A percentile compares a stretch with the other conserved stretches of the same genome.
These are phyloP conservation scores for Monascus purpureus DNA, from an alignment of 495 filamentous ascomycete species.

Conservation along the genomic window DNA sequence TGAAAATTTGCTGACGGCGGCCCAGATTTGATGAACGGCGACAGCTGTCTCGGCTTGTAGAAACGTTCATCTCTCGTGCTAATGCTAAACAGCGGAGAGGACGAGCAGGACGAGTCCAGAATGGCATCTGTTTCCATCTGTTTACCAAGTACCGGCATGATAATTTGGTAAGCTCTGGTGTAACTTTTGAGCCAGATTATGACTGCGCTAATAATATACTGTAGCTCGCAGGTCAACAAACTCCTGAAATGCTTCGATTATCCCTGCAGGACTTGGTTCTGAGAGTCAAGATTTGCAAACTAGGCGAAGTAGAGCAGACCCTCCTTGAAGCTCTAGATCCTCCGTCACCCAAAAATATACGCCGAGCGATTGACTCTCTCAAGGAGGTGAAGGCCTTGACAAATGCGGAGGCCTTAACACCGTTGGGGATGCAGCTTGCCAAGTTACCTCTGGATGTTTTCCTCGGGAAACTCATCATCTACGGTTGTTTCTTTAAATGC, in stretches of 20 bases:
- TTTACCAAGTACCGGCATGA: slow-evolving; percentile 85
- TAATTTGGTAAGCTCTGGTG: slow-evolving; percentile 21
- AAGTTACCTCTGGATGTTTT: slow-evolving; percentile 86
- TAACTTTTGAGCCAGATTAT: background rate
- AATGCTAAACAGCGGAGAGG: slow-evolving; percentile 92
- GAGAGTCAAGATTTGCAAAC: slow-evolving; percentile 92
- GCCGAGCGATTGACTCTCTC: slow-evolving; percentile 77
- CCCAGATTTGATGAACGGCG: slow-evolving; percentile 70
- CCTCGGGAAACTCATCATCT: slow-evolving; percentile 80
- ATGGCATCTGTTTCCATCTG: slow-evolving; percentile 87
- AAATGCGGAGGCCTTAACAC: slow-evolving; percentile 63
- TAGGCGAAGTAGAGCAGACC: slow-evolving; percentile 82
- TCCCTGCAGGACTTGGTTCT: slow-evolving; percentile 89
- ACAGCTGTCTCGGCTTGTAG: slow-evolving; percentile 77
- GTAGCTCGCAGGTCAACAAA: slow-evolving; percentile 78
- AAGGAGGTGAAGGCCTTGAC: slow-evolving; percentile 89
- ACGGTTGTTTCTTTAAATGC: slow-evolving; percentile 73
- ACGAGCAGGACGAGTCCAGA: slow-evolving; percentile 88
- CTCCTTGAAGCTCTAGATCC: slow-evolving; percentile 83
- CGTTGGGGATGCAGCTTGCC: slow-evolving; percentile 72
- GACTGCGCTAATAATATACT: slow-evolving; percentile 1
- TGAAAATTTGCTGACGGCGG: slow-evolving; percentile 1
- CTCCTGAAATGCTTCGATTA: slow-evolving; percentile 85
- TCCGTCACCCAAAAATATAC: slow-evolving; percentile 80
- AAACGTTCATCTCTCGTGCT: slow-evolving; percentile 84